Base-by-base conservation (phyloP, 208 protist genomes). In the Porcisia hertigi region DNA sequence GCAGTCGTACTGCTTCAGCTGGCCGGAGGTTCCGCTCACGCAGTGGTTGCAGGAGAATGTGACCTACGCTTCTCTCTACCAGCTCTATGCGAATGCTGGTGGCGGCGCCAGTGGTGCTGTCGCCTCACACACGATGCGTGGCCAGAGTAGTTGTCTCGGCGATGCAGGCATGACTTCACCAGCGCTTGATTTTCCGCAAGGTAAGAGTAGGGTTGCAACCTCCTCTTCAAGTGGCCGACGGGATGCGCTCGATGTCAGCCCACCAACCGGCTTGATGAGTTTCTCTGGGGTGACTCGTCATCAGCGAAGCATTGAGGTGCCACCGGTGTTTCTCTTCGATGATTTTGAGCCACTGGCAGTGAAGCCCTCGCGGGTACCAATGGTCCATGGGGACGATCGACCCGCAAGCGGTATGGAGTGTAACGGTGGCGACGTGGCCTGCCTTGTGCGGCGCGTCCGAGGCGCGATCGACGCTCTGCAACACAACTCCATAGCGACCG, bases 1-100 rank as follows among this genome's bases (percentile, higher is more conserved):
- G 73, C 83, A 84, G 60, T 88, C 86, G 9, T 97, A 97, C 69
- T 94, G 88, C 76, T 89, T 94, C 71, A 95, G 90, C 73, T 97
- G 93, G 91, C 93, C 93, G 0, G 87, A 88, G 25, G 83, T 87
- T 25, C 69, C 80, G 25, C 80, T 88, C 36, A 80, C 82, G 67
- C 63, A 78, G 59, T 80, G 77, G 69, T 74, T 87, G 45, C 69
- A 52, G 58, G 69, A 72, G 43, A 76, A 69, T 58, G 49, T 69
- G 43, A 41, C 69, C 1, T 77, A 79, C 41, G 75, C 83, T 36
- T 66, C 57, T 30, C 57, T 81, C 30, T 69, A 85, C 60, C 75
- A 84, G 58, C 71, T 76, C 11, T 62, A 59, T 65, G 77, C 58
- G 12, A 66, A 47, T 34, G 12, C 23, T 25, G 57, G 47, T 36